Evolutionary conservation across 768 basidiomycete genomes (phyloP), one percentile per base, ranked within the genome.

Genomic region (Russula virescens): DNA sequence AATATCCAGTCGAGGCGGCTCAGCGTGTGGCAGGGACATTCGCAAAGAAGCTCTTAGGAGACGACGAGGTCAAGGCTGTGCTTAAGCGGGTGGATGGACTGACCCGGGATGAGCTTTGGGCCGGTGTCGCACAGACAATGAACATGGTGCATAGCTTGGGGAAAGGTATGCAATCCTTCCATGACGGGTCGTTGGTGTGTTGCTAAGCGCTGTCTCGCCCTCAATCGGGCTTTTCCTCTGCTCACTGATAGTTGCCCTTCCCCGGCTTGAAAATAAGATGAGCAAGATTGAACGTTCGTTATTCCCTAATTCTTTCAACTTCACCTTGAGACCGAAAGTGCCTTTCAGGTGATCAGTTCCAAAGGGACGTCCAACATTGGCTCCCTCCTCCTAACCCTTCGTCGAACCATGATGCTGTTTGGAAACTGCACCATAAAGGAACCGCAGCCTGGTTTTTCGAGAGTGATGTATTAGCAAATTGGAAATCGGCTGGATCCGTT

Each of bases 241-340:
- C n/a, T 53, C 14, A 53, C 8, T n/a, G 5, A 13, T 23, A 62
- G 55, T 57, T 2, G 25, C 18, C 14, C 51, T 62, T 25, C 61
- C 57, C 16, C 16, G 45, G 5, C 21, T 21, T 25, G 23, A 19
- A 26, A 51, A 8, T 6, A 31, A 57, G 4, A 57, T 57, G n/a
- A 57, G 52, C 43, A 46, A 46, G 43, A 46, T 62, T 42, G 38
- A 63, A 53, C 61, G 62, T 63, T 25, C 4, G 56, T 52, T 21
- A 18, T 23, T 25, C 8, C 19, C n/a, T 2, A 9, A 1, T 13
- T 10, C 13, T 1, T 2, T 14, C 19, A 3, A 9, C 0, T 5
- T 21, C 1, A 1, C 25, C 1, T 7, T 13, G 26, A 23, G 25
- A 26, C 43, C 13, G 38, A 50, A 11, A 8, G 8, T 13, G 0